These are phyloP conservation scores for Starmerella powellii DNA, from an alignment of 805 yeast genomes.

Conservation along the genomic window DNA sequence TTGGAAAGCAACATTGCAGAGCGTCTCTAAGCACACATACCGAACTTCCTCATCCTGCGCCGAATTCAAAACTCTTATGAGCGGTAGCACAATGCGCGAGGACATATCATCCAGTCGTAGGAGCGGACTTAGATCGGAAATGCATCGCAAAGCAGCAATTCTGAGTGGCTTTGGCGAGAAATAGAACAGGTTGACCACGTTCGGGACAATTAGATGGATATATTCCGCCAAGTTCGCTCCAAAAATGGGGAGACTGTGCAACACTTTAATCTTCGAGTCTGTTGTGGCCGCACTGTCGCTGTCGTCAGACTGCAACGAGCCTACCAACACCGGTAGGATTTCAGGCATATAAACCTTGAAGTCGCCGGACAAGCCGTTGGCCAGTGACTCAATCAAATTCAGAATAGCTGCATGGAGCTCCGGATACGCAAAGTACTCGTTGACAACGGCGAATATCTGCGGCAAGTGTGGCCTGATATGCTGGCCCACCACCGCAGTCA, in stretches of 20 bases:
- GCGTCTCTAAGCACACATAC: constrained; percentile 58
- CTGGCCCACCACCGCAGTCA: constrained; percentile 72
- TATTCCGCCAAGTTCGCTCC: constrained; percentile 84
- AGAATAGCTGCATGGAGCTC: constrained; percentile 68
- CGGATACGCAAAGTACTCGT: constrained; percentile 54
- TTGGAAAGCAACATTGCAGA: constrained; percentile 61
- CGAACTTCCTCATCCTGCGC: constrained; percentile 46
- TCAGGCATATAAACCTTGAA: constrained; percentile 74
- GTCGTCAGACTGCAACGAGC: constrained; percentile 56
- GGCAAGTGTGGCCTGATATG: constrained; percentile 75
- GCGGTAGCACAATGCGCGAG: constrained; percentile 77
- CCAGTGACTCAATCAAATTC: constrained; percentile 67
- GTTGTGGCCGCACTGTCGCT: constrained; percentile 37
- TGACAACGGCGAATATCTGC: constrained; percentile 61
- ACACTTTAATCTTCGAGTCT: constrained; percentile 43
- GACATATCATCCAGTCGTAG: constrained; percentile 77
- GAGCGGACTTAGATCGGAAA: constrained; percentile 66
- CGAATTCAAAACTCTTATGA: constrained; percentile 51
- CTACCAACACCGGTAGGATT: constrained; percentile 61
- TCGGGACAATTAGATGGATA: constrained; percentile 76
- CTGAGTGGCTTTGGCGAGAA: constrained; percentile 47
- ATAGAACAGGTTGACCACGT: constrained; percentile 70
- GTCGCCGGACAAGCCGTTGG: constrained; percentile 81
- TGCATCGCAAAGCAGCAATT: constrained; percentile 63
- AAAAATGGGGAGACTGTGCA: constrained; percentile 72